These are phyloP conservation scores for Hysterium pulicare DNA, from an alignment of 2,329 filamentous ascomycete genomes.

Conservation along the genomic window DNA sequence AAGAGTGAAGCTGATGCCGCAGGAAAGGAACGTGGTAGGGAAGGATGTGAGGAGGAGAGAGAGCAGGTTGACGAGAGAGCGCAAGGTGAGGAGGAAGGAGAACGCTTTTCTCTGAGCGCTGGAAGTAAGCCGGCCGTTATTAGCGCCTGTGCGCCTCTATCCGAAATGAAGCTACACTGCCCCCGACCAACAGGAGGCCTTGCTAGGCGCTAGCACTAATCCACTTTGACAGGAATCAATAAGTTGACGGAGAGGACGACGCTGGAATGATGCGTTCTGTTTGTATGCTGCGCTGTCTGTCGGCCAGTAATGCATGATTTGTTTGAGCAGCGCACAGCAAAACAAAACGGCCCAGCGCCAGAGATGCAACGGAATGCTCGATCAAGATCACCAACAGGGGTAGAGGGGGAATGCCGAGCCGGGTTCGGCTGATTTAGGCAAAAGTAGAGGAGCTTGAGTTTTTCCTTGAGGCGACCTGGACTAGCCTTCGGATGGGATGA, in stretches of 20 bases:
- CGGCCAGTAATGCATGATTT: not conserved
- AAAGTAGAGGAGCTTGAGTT: constrained; percentile 1
- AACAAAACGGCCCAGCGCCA: constrained; percentile 4
- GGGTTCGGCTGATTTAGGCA: constrained; percentile 12
- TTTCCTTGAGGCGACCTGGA: not conserved
- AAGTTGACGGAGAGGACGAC: not conserved
- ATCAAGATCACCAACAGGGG: constrained; percentile 5
- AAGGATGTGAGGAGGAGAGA: constrained; percentile 9
- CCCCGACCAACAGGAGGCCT: not conserved
- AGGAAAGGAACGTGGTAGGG: constrained; percentile 22
- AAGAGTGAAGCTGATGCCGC: constrained; percentile 61
- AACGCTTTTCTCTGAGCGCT: constrained; percentile 7
- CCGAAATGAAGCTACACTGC: constrained; percentile 1
- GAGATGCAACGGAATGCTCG: constrained; percentile 8
- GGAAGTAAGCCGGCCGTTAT: constrained; percentile 6
- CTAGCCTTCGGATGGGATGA: constrained; percentile 11
- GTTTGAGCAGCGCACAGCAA: constrained; percentile 1
- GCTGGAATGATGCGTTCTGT: constrained; percentile 1
- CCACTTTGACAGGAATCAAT: not conserved
- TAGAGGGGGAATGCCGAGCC: constrained; percentile 2
- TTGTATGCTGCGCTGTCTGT: not conserved
- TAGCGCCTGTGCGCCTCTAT: no score
- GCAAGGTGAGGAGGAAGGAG: constrained; percentile 16
- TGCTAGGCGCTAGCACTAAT: not conserved
- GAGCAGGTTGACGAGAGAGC: constrained; percentile 12